Evolutionary conservation across 306 rosid genomes (phyloP), one percentile per base, ranked within the genome.

Genomic region (Vigna hirtella): DNA sequence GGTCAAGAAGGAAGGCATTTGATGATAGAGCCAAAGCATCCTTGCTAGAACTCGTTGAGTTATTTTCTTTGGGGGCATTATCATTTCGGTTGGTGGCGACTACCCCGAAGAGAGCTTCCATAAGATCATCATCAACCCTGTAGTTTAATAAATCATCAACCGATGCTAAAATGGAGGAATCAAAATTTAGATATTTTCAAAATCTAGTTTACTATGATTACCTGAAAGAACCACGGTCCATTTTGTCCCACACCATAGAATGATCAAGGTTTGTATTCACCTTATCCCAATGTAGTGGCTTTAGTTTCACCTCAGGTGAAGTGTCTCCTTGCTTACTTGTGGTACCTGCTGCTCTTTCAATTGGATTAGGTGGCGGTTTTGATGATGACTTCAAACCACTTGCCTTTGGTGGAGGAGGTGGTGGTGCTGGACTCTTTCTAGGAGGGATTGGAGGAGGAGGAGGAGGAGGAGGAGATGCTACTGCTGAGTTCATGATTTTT

Each of bases 191-290:
- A 15, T 7, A 32, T 24, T 40, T 56, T 9, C 52, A 62, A 20
- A 57, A 59, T 72, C 13, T 18, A 28, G 74, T 38, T 16, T 50
- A 17, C 52, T 79, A 26, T 56, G 52, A 76, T 81, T 86, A 96
- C 99, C 93, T 91, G 82, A 91, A 89, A 22, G 99, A 93, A 17
- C 96, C 98, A 12, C 81, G 84, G 73, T 71, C 88, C 20, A 90
- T 83, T 80, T 88, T 96, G 85, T 96, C 93, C 99, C 99, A 96
- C 40, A 96, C 98, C 99, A 93, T 93, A 47, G 99, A 96, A 82
- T 87, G 97, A 40, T 91, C 90, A 28, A 85, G 70, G 75, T 90
- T 85, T 17, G 91, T 87, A 67, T 78, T 93, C 80, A 91, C 90
- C 80, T 93, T 95, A 73, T 96, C 99, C 98, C 99, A 90, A 78